Evolutionary conservation across 2,329 filamentous ascomycete genomes (phyloP), one percentile per base, ranked within the genome.

Genomic region (Colletotrichum australisinense): DNA sequence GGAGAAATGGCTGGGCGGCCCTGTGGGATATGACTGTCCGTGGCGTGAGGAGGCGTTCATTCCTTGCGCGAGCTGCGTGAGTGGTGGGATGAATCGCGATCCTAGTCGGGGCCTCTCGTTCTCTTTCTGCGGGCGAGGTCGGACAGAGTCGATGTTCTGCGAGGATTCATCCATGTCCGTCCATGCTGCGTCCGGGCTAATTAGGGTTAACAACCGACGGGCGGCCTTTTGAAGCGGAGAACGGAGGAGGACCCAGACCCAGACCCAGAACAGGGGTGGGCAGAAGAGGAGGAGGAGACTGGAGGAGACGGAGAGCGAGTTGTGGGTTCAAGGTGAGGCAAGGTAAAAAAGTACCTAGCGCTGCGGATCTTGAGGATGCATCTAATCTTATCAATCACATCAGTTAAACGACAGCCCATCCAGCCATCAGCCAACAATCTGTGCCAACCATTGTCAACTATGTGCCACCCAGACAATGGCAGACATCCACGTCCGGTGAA

Each of bases 361-460:
- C 19, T 46, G 55, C 55, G 59, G 59, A 63, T 66, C 68, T 26
- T 55, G 46, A 16, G 62, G 63, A 72, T 72, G 63, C 69, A 72
- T 72, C 57, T 72, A 72, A 72, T 72, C 69, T 72, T 72, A 72
- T 72, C 69, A 72, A 72, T 72, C 63, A 67, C 69, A 72, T 72
- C 69, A 72, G 69, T 67, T 26, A 58, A 63, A 53, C n/a, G 22
- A 16, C n/a, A 16, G 14, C 22, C 63, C 26, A 30, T 26, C 64
- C 64, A n/a, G 19, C 56, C 69, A 63, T 22, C 62, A 24, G 59
- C 59, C 30, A 58, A 60, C 57, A 22, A 30, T 22, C 14, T 42
- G 6, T 42, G 35, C 35, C 35, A 42, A 42, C 35, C 35, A 42
- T 42, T 42, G 19, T 16, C 16, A n/a, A 7, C 16, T 32, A 32